Evolutionary conservation across 768 basidiomycete species (phyloP).

Genomic region (Astraeus odoratus): DNA sequence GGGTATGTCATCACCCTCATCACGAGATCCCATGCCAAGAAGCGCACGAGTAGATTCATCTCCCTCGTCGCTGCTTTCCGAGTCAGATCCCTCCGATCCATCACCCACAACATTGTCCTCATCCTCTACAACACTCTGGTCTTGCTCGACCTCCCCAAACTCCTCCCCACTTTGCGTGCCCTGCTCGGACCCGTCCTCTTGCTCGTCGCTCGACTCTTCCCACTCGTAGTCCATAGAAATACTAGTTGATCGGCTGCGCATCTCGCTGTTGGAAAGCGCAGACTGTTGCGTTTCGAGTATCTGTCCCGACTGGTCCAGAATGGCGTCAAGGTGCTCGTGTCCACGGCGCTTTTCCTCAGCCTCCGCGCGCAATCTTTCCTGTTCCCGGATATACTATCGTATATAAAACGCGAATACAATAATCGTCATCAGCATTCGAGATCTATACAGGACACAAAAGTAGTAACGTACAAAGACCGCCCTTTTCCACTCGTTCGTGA

Average conservation of each 20-base stretch:
- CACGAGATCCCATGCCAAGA: slow-evolving; percentile 10
- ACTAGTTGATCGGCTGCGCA: slow-evolving; percentile 56
- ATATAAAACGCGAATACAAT: neutral
- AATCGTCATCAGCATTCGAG: neutral
- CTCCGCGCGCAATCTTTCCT: slow-evolving; percentile 54
- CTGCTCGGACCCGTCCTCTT: slow-evolving; percentile 17
- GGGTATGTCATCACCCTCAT: neutral
- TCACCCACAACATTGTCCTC: neutral
- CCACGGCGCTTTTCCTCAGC: slow-evolving; percentile 76
- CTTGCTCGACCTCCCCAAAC: slow-evolving; percentile 27
- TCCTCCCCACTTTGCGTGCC: slow-evolving; percentile 29
- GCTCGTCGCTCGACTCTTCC: slow-evolving; percentile 13
- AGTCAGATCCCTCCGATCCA: neutral
- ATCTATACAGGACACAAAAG: neutral
- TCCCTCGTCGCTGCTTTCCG: slow-evolving; percentile 1
- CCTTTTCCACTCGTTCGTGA: slow-evolving; percentile 80
- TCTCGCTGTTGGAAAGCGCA: slow-evolving; percentile 49
- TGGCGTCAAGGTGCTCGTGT: slow-evolving; percentile 82
- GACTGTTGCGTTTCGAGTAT: slow-evolving; percentile 79
- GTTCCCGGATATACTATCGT: slow-evolving; percentile 72
- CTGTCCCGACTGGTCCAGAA: slow-evolving; percentile 83
- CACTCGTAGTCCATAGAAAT: slow-evolving; percentile 26
- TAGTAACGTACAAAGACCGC: slow-evolving; percentile 64
- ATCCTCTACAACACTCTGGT: slow-evolving; percentile 1
- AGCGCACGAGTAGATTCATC: slow-evolving; percentile 20